Base-by-base conservation (phyloP, 2,329 filamentous ascomycete species). In the Fusarium xylarioides region DNA sequence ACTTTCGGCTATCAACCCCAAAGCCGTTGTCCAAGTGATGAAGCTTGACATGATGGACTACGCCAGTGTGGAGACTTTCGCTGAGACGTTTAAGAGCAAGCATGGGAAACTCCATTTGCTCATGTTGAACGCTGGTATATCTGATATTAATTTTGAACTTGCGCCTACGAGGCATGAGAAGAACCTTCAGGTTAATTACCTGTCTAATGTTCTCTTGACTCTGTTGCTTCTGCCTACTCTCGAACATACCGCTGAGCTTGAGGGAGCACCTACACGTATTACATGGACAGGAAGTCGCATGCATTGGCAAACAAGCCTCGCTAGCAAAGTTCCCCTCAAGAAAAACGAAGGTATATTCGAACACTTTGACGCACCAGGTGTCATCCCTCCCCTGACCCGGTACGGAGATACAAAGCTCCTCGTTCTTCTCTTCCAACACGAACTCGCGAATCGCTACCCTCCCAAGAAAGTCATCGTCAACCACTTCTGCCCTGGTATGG, bases 121-220 rank as follows among this genome's bases (percentile, higher is more conserved):
- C 3, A 62, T 76, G 56, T 26, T 74, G 3, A 76, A 76, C 5
- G 75, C 75, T 5, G 75, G 75, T 1, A 74, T 74, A 19, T 28
- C 21, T 4, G 68, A 66, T 2, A 1, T 76, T 0, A 44, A 1
- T 1, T 52, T 46, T 9, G 66, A 63, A 16, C 54, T 70, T 8
- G 61, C 69, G 0, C 38, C 63, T 0, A 71, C 52, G 4, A 75
- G 77, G 0, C 78, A 80, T 19, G 77, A 79, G 43, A 69, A 71
- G 46, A 75, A 75, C 30, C 34, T 75, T 1, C 78, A 80, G 34
- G 71, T 80, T 50, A 80, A 80, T 43, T 79, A 78, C 32, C 46
- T 79, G 15, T 78, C 78, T 23, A 80, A 77, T 6, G 70, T 74
- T 5, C 55, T 79, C 16, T 68, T 79, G 4, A 74, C 70, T 0